Percentiles rank a stretch among this genome's conserved stretches.
Conservation (phyloP, 768 basidiomycete genomes). For the Tremella mesenterica region DNA sequence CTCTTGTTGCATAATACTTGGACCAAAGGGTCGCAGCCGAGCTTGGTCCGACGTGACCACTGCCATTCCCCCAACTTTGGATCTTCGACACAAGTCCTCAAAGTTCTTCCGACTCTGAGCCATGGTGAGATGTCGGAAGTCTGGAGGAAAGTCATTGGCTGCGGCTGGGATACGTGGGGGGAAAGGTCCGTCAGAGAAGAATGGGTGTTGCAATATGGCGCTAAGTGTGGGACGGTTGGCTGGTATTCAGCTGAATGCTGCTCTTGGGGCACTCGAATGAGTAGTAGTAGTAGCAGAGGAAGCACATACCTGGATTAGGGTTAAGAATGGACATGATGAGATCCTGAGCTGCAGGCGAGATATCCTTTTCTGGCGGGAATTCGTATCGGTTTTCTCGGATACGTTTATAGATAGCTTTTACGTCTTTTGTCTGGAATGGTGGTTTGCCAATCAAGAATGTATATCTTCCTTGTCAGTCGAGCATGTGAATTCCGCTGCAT, state of each 20-base stretch:
- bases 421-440: constrained; percentile 96
- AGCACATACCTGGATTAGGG: constrained; percentile 55
- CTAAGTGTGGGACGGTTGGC: constrained; percentile 70
- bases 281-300: not conserved
- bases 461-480: constrained; percentile 50
- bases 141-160: constrained; percentile 65
- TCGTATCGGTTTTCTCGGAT: constrained; percentile 90
- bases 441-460: constrained; percentile 90
- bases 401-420: constrained; percentile 93
- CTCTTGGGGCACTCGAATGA: not conserved
- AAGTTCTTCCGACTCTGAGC: constrained; percentile 63
- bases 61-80: constrained; percentile 29
- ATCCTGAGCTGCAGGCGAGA: constrained; percentile 63
- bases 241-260: constrained; percentile 2
- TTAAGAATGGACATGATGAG: constrained; percentile 80
- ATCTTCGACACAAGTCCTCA: constrained; percentile 48
- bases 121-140: constrained; percentile 62
- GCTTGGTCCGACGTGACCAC: constrained; percentile 24
- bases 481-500: not conserved
- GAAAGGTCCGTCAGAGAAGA: constrained; percentile 72
- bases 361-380: constrained; percentile 67
- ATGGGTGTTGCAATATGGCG: constrained; percentile 73
- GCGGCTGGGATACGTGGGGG: constrained; percentile 71
- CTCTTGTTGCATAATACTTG: constrained; percentile 51
- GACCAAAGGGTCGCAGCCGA: constrained; percentile 30